Conservation (phyloP, 2,329 filamentous ascomycete genomes). For the Venturia carpophila region DNA sequence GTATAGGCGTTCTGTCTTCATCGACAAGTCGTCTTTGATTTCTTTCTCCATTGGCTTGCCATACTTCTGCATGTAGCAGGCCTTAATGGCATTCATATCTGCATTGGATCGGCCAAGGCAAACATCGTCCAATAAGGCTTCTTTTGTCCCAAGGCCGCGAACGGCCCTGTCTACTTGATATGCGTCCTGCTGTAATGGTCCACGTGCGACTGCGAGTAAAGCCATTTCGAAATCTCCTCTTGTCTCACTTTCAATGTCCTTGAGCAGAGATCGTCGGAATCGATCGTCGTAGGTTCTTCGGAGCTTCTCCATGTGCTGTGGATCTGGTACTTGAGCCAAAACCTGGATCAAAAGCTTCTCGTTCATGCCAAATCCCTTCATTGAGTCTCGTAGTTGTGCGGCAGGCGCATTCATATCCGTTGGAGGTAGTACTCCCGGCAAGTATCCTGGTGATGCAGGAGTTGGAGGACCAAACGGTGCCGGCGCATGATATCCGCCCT, state of each 20-base stretch:
- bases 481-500: slow-evolving; percentile 31
- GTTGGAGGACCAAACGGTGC: slow-evolving; percentile 45
- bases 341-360: slow-evolving; percentile 67
- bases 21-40: slow-evolving; percentile 70
- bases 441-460: slow-evolving; percentile 66
- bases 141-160: slow-evolving; percentile 76
- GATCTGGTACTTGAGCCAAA: slow-evolving; percentile 60
- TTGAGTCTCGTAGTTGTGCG: slow-evolving; percentile 65
- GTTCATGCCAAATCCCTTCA: slow-evolving; percentile 91
- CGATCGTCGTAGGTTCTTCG: slow-evolving; percentile 57
- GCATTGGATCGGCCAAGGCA: slow-evolving; percentile 77
- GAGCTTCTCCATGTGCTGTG: slow-evolving; percentile 65
- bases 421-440: slow-evolving; percentile 58
- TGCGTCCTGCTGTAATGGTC: slow-evolving; percentile 71
- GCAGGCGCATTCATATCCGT: slow-evolving; percentile 61
- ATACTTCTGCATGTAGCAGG: slow-evolving; percentile 62
- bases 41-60: slow-evolving; percentile 57
- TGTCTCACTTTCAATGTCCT: slow-evolving; percentile 72
- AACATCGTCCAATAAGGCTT: slow-evolving; percentile 76
- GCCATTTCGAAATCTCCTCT: slow-evolving; percentile 64
- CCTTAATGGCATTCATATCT: slow-evolving; percentile 80
- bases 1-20: slow-evolving; percentile 82
- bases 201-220: slow-evolving; percentile 65
- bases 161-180: slow-evolving; percentile 63
- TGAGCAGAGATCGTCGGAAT: slow-evolving; percentile 60